Base-by-base conservation (phyloP, 352 stramenopile genomes). In the Pythium grandisporangium region DNA sequence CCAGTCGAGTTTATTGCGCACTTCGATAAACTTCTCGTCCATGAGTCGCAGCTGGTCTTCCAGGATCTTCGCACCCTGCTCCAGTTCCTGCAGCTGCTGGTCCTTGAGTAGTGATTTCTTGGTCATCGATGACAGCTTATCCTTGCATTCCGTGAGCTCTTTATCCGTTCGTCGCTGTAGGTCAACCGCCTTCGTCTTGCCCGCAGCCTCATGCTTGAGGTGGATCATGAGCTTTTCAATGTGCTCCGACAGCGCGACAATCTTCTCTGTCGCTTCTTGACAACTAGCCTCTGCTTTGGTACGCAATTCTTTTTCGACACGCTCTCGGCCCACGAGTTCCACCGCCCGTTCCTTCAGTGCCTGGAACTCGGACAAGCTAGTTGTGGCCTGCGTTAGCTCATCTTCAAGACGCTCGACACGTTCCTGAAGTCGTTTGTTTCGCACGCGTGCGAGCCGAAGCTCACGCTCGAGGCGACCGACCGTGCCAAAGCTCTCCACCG, bases 151-250 rank as follows among this genome's bases (percentile, higher is more conserved):
- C 11, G 56, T 39, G 2, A 93, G 51, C 17, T 97, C 87, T 17
- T 83, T 89, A n/a, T 96, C 84, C 2, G 70, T 54, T 4, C 66
- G 61, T 14, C 80, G 66, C 30, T 94, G 61, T 26, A 84, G 55
- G 29, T 93, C 70, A n/a, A 85, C 55, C 6, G 78, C 77, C 20
- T 81, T 80, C 3, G 85, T 83, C 58, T 98, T 98, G n/a, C 79
- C 73, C 4, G 88, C 88, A 7, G 85, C 92, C 53, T 98, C 92
- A 57, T 97, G 90, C 61, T 98, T 97, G 8, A 98, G 50, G 51
- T 98, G 93, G 6, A 97, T 66, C 90, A 98, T 97, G 19, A 98
- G 66, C 63, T 98, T 98, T 54, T 98, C 92, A 19, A 98, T 96
- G 53, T 98, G 93, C 46, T 97, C 88, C 22, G 80, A 90, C n/a